Conservation (phyloP, 2,329 filamentous ascomycete species). For the Alternaria novae-zelandiae region DNA sequence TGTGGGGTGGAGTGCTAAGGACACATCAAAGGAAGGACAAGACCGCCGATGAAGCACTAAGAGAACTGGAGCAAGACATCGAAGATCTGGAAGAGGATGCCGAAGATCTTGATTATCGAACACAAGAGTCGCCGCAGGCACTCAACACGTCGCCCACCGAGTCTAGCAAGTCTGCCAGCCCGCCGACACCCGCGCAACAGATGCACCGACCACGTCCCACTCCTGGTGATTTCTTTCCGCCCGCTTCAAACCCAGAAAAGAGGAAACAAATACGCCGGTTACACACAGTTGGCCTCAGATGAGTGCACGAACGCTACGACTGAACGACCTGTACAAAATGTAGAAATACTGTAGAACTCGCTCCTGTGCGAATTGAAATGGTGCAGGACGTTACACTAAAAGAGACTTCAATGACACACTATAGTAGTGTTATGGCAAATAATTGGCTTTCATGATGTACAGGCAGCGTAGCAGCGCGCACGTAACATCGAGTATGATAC, state of each 20-base stretch:
- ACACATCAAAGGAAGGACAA: conserved; percentile 49
- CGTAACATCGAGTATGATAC: not conserved
- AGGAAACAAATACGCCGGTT: conserved; percentile 32
- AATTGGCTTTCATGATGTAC: not conserved
- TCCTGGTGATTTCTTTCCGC: conserved; percentile 37
- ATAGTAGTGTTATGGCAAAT: not conserved
- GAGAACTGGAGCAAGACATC: conserved; percentile 27
- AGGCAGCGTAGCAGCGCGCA: not conserved
- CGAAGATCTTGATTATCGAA: conserved; percentile 11
- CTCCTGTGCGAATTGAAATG: not conserved
- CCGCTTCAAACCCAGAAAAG: conserved; percentile 13
- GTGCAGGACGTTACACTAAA: not conserved
- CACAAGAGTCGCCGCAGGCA: not conserved
- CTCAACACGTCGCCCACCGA: not conserved
- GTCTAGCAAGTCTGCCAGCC: not conserved
- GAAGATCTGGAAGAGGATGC: conserved; percentile 30
- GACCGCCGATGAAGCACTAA: conserved; percentile 37
- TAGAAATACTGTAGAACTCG: not conserved
- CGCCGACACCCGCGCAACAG: conserved; percentile 16
- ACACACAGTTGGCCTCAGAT: conserved; percentile 22
- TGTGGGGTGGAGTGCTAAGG: conserved; percentile 63
- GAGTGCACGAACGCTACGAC: not conserved
- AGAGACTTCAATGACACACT: not conserved
- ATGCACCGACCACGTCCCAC: conserved; percentile 28
- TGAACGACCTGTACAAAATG: not conserved